Evolutionary conservation across 208 protist genomes (phyloP).

Genomic region (Crithidia fasciculata): DNA sequence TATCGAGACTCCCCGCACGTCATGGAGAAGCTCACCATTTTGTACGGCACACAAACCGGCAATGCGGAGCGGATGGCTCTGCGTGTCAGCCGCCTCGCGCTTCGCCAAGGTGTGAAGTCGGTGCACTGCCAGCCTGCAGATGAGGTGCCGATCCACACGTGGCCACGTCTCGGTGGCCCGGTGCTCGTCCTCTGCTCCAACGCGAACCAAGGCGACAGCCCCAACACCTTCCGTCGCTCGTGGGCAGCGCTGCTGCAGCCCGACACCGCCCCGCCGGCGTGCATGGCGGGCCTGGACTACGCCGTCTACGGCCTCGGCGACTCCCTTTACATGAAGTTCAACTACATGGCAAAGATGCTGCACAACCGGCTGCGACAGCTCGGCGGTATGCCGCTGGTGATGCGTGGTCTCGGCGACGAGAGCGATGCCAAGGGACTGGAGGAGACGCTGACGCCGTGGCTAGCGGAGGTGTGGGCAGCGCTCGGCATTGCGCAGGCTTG

Average conservation of each 20-base stretch:
- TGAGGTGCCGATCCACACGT: slow-evolving; percentile 53
- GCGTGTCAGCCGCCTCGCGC: slow-evolving; percentile 57
- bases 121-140: slow-evolving; percentile 73
- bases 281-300: slow-evolving; percentile 68
- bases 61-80: slow-evolving; percentile 73
- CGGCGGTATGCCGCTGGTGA: slow-evolving; percentile 67
- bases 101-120: slow-evolving; percentile 46
- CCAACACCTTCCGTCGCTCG: slow-evolving; percentile 70
- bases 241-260: slow-evolving; percentile 65
- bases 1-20: neutral
- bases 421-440: slow-evolving; percentile 85
- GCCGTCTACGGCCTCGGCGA: slow-evolving; percentile 93
- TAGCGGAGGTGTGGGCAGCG: slow-evolving; percentile 63
- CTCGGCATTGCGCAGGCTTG: slow-evolving; percentile 28
- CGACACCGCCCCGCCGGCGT: slow-evolving; percentile 21
- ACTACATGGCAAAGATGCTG: slow-evolving; percentile 93
- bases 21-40: slow-evolving; percentile 51
- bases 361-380: slow-evolving; percentile 90
- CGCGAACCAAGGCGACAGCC: slow-evolving; percentile 86
- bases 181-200: slow-evolving; percentile 81
- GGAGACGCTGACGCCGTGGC: slow-evolving; percentile 75
- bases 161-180: slow-evolving; percentile 39
- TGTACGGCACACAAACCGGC: slow-evolving; percentile 87
- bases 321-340: slow-evolving; percentile 90
- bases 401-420: slow-evolving; percentile 91